Conservation (phyloP, 2,329 filamentous ascomycete genomes). For the Apiospora aurea region DNA sequence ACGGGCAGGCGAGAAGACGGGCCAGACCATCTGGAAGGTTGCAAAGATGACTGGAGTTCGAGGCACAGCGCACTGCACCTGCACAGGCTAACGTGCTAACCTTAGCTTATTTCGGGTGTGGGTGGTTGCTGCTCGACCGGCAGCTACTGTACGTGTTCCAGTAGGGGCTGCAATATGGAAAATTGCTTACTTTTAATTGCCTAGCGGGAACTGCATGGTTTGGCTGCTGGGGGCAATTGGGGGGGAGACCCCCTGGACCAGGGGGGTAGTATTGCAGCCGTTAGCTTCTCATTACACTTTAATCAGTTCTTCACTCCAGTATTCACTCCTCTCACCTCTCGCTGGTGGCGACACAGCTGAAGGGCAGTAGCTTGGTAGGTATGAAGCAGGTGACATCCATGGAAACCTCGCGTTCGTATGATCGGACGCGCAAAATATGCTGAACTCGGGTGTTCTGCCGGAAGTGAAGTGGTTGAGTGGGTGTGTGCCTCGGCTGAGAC, state of each 20-base stretch:
- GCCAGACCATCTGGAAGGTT: background rate
- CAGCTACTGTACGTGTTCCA: slow-evolving; percentile 21
- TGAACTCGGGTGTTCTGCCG: background rate
- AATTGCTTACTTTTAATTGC: slow-evolving; percentile 17
- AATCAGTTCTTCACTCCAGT: background rate
- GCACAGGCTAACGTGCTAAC: background rate
- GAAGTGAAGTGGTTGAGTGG: background rate
- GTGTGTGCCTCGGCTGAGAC: slow-evolving; percentile 15
- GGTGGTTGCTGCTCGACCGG: slow-evolving; percentile 20
- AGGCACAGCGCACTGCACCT: slow-evolving; percentile 1
- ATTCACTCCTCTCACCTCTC: too few species aligned
- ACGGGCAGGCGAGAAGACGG: background rate
- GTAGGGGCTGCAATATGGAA: slow-evolving; percentile 14
- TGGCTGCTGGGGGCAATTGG: slow-evolving; percentile 13
- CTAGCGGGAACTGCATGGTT: slow-evolving; percentile 20
- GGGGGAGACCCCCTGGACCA: slow-evolving; percentile 7
- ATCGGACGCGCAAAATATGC: background rate
- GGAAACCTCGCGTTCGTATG: background rate
- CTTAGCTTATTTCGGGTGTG: slow-evolving; percentile 19
- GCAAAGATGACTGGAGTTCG: slow-evolving; percentile 1
- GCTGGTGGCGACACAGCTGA: background rate
- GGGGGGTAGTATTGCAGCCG: background rate
- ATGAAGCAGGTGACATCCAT: background rate
- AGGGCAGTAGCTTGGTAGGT: background rate
- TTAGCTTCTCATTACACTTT: background rate